Evolutionary conservation across 2,329 filamentous ascomycete genomes (phyloP).

Genomic region (Chrysoporthe deuterocubensis): DNA sequence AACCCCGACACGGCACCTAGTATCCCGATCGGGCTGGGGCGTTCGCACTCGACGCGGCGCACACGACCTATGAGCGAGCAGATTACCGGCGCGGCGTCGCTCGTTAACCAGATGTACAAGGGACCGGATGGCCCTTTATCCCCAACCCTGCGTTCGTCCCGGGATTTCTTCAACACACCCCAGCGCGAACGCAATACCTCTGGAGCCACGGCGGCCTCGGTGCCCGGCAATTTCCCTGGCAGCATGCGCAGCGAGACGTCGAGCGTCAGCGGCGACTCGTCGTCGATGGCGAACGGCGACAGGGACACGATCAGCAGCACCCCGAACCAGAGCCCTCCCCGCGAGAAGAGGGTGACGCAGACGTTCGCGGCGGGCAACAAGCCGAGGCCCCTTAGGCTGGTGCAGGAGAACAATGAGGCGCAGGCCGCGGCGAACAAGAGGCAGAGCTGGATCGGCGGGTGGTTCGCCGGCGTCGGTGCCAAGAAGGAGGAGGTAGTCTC

Average conservation of each 20-base stretch:
- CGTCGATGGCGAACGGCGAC: slow-evolving; percentile 45
- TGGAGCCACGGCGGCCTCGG: slow-evolving; percentile 49
- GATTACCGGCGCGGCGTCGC: slow-evolving; percentile 65
- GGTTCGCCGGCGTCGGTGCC: slow-evolving; percentile 26
- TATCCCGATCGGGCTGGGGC: slow-evolving; percentile 69
- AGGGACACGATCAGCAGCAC: slow-evolving; percentile 53
- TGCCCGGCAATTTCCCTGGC: slow-evolving; percentile 69
- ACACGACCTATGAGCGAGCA: slow-evolving; percentile 66
- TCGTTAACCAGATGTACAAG: slow-evolving; percentile 91
- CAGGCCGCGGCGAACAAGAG: slow-evolving; percentile 57
- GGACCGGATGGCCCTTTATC: slow-evolving; percentile 69
- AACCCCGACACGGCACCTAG: slow-evolving; percentile 77
- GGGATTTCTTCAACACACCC: slow-evolving; percentile 64
- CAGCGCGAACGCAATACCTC: slow-evolving; percentile 43
- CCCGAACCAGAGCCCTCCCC: slow-evolving; percentile 55
- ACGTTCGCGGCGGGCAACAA: slow-evolving; percentile 68
- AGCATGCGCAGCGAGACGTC: slow-evolving; percentile 66
- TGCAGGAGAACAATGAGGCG: slow-evolving; percentile 72
- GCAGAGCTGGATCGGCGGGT: slow-evolving; percentile 63
- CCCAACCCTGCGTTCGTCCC: slow-evolving; percentile 61
- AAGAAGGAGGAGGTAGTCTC: slow-evolving; percentile 23
- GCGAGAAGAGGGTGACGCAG: slow-evolving; percentile 59
- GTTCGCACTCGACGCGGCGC: slow-evolving; percentile 54
- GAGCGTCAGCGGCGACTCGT: slow-evolving; percentile 70
- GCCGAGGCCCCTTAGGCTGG: slow-evolving; percentile 81